Conservation (phyloP, 2,329 filamentous ascomycete species). For the Paecilomyces fulvus region DNA sequence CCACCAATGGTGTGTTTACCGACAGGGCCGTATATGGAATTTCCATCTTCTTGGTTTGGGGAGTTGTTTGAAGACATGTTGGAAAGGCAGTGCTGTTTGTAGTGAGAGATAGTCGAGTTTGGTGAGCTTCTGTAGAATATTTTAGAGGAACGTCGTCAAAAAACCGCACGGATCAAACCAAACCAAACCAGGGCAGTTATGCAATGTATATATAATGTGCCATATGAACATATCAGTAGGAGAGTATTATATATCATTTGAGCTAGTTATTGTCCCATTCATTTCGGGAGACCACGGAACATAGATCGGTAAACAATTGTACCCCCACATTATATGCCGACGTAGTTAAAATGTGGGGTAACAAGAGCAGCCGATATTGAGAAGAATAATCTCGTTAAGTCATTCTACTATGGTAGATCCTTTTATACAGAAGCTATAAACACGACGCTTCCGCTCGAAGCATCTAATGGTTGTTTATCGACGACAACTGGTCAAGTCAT, state of each 20-base stretch:
- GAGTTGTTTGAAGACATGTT: background rate
- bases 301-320: background rate
- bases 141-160: background rate
- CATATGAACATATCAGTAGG: background rate
- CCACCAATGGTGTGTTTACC: too few species aligned
- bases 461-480: too few species aligned
- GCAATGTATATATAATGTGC: background rate
- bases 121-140: background rate
- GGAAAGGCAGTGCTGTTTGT: background rate
- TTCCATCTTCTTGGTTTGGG: too few species aligned
- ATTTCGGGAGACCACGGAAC: background rate
- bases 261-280: background rate
- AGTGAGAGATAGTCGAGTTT: background rate
- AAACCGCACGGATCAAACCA: background rate
- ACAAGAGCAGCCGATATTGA: background rate
- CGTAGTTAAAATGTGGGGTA: background rate
- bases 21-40: too few species aligned
- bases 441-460: too few species aligned
- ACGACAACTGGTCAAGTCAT: too few species aligned
- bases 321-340: background rate
- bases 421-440: too few species aligned
- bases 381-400: background rate
- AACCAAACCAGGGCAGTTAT: background rate
- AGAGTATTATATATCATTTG: background rate
- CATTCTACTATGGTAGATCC: too few species aligned